phyloP scores from a whole-genome alignment of 139 green algal genomes.

The Dunaliella sp. region DNA sequence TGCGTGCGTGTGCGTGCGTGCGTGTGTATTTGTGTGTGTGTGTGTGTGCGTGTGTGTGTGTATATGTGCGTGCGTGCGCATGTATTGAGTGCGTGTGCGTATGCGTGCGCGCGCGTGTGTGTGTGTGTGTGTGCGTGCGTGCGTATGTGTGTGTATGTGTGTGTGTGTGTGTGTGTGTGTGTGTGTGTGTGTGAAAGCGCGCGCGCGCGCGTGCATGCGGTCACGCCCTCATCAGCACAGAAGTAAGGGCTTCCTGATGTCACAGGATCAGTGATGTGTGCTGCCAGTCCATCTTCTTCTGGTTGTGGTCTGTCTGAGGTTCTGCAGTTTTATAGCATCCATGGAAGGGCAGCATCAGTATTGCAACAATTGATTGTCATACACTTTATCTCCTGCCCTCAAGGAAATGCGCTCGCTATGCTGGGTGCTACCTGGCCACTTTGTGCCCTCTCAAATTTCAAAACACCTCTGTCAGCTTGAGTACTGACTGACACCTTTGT shows the following conservation, averaged over 20 bases:
- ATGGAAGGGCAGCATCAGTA: too few species aligned
- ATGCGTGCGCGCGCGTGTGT: background rate
- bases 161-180: background rate
- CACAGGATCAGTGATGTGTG: background rate
- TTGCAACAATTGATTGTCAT: background rate
- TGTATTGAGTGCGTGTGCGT: background rate
- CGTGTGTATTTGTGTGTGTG: background rate
- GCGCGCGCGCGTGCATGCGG: background rate
- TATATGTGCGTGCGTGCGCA: background rate
- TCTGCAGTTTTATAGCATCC: background rate
- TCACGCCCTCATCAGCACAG: background rate
- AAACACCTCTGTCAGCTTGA: too few species aligned
- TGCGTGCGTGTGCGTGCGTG: background rate
- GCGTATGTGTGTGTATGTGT: background rate
- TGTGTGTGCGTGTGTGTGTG: background rate
- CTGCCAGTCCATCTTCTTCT: background rate
- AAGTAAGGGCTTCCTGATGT: background rate
- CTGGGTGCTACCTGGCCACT: background rate
- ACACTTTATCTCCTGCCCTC: background rate
- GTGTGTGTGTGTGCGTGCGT: background rate
- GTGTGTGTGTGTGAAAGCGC: background rate
- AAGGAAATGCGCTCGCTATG: too few species aligned
- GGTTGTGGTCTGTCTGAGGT: background rate
- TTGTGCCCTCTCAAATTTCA: background rate
- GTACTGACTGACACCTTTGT: too few species aligned